Percentiles rank a stretch among this genome's conserved stretches.
These are phyloP conservation scores for Alternaria ventricosa DNA, from an alignment of 2,329 filamentous ascomycete species.

Conservation along the genomic window DNA sequence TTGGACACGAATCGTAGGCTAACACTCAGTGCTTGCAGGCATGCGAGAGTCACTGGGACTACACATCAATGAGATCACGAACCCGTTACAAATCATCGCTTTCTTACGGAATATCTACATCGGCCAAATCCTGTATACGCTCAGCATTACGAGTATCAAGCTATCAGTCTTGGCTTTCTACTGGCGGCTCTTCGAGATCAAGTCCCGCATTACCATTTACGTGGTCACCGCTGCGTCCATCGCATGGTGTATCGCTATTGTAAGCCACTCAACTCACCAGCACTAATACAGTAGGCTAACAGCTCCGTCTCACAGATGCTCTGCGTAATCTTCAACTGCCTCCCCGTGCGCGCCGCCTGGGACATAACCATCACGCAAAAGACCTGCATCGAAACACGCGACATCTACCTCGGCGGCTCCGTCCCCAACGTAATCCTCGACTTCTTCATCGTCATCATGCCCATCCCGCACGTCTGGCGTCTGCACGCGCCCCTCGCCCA, in stretches of 20 bases:
- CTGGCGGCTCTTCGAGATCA: constrained; percentile 33
- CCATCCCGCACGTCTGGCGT: constrained; percentile 33
- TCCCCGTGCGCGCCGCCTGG: constrained; percentile 27
- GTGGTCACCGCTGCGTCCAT: constrained; percentile 17
- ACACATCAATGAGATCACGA: constrained; percentile 14
- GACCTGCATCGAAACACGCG: constrained; percentile 26
- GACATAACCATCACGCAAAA: constrained; percentile 25
- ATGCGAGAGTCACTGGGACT: constrained; percentile 21
- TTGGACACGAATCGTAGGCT: background rate
- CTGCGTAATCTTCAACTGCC: constrained; percentile 28
- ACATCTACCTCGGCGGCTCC: constrained; percentile 31
- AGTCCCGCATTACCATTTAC: constrained; percentile 14
- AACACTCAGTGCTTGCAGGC: constrained; percentile 8
- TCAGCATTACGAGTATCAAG: constrained; percentile 25
- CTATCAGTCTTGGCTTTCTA: constrained; percentile 36
- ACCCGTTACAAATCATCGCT: constrained; percentile 12
- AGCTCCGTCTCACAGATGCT: constrained; percentile 10
- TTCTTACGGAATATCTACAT: constrained; percentile 26
- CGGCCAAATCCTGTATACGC: constrained; percentile 28
- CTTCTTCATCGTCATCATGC: constrained; percentile 29
- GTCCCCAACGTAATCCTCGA: constrained; percentile 36
- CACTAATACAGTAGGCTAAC: background rate
- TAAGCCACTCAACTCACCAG: background rate
- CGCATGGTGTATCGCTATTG: constrained; percentile 28
- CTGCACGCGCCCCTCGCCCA: constrained; percentile 30